phyloP scores from a whole-genome alignment of 2,329 filamentous ascomycete genomes.

The Penicillium sp. region DNA sequence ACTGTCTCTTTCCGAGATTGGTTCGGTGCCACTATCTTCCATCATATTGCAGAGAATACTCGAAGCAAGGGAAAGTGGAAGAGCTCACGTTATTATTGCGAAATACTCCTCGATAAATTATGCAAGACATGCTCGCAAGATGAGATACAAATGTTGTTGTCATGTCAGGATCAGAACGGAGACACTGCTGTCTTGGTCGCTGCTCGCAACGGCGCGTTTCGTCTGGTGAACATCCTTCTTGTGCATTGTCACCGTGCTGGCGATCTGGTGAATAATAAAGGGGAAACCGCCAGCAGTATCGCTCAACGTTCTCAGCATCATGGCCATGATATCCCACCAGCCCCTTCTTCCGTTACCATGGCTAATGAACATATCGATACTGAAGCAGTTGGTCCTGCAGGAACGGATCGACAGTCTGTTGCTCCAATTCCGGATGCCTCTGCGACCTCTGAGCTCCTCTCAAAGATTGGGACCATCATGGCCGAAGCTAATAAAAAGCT shows the following conservation, averaged over 20 bases:
- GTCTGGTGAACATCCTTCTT: constrained; percentile 64
- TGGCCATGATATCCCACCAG: constrained; percentile 63
- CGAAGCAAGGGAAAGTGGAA: constrained; percentile 81
- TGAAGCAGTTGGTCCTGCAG: constrained; percentile 28
- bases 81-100: constrained; percentile 89
- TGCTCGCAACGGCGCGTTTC: constrained; percentile 81
- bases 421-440: constrained; percentile 41
- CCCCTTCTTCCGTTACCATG: constrained; percentile 65
- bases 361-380: constrained; percentile 39
- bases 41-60: constrained; percentile 88
- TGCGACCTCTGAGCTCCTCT: constrained; percentile 68
- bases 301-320: constrained; percentile 70
- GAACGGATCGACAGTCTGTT: constrained; percentile 28
- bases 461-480: constrained; percentile 66
- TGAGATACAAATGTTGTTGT: constrained; percentile 74
- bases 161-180: constrained; percentile 78
- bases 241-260: constrained; percentile 73
- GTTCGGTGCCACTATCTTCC: constrained; percentile 83
- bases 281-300: constrained; percentile 79
- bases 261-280: constrained; percentile 76
- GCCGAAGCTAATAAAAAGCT: constrained; percentile 71
- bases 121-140: constrained; percentile 72
- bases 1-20: constrained; percentile 79
- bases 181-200: constrained; percentile 89
- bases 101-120: constrained; percentile 84